Conservation (phyloP, 1,284 basidiomycete genomes). For the Ceratobasidium sp. region DNA sequence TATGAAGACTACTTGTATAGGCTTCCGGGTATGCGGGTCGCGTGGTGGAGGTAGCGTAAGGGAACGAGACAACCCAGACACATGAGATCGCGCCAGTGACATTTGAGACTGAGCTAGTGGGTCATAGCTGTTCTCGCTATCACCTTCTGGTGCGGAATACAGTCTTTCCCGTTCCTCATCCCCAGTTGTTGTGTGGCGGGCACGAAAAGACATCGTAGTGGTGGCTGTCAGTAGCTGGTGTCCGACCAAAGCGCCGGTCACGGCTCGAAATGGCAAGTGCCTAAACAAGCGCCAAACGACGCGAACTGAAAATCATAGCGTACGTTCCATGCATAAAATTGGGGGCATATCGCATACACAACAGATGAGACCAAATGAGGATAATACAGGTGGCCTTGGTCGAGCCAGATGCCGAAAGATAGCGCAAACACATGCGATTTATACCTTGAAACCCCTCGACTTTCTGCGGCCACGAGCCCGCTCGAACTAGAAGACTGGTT, state of each 20-base stretch:
- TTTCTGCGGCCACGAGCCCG: constrained; percentile 92
- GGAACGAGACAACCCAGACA: constrained; percentile 17
- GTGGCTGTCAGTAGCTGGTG: background rate
- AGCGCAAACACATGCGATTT: constrained; percentile 2
- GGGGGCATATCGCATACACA: constrained; percentile 38
- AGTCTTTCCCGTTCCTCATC: constrained; percentile 18
- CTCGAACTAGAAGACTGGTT: constrained; percentile 66
- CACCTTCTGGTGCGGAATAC: background rate
- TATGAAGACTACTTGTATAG: constrained; percentile 63
- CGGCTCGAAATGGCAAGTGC: constrained; percentile 4
- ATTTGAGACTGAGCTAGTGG: constrained; percentile 33
- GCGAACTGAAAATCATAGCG: constrained; percentile 20
- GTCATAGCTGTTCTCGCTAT: constrained; percentile 8
- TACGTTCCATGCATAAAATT: constrained; percentile 38
- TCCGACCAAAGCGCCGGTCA: constrained; percentile 1
- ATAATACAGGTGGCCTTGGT: constrained; percentile 33
- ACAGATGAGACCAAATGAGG: constrained; percentile 16
- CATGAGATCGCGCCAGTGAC: constrained; percentile 33
- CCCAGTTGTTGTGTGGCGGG: constrained; percentile 3
- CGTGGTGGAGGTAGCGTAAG: constrained; percentile 31
- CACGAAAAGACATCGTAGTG: constrained; percentile 22
- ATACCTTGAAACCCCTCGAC: constrained; percentile 38
- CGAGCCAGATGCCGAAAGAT: constrained; percentile 14
- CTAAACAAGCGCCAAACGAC: constrained; percentile 9
- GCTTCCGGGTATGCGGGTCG: constrained; percentile 29